Conservation (phyloP, 176 grass and related monocot genomes). For the Typha latifolia region DNA sequence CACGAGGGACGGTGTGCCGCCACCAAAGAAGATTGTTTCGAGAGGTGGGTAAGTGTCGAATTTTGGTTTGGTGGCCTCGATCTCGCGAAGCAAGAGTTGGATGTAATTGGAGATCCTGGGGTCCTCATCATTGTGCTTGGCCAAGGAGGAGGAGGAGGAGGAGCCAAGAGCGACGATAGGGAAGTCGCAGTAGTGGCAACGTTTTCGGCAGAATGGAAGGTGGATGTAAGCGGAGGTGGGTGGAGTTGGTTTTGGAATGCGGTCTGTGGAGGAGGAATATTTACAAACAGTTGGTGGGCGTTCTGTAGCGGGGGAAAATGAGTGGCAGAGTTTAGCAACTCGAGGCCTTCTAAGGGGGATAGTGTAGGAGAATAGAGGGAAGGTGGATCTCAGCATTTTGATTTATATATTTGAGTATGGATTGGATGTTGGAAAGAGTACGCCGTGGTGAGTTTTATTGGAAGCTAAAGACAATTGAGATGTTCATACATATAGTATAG, state of each 20-base stretch:
- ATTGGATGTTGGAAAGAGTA: not conserved
- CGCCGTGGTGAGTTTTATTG: not conserved
- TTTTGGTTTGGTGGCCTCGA: slow-evolving; percentile 33
- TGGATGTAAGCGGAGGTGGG: slow-evolving; percentile 70
- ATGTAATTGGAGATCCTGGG: slow-evolving; percentile 69
- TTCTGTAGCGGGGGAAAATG: not conserved
- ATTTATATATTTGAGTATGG: no score
- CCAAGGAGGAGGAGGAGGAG: not conserved
- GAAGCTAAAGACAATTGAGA: not conserved
- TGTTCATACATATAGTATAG: no score
- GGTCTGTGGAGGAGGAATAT: slow-evolving; percentile 32
- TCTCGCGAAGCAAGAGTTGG: slow-evolving; percentile 63
- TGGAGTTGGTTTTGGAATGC: not conserved
- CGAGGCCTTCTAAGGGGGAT: slow-evolving; percentile 1
- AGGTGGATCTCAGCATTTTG: slow-evolving; percentile 41
- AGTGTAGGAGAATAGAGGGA: slow-evolving; percentile 32
- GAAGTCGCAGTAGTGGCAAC: slow-evolving; percentile 92
- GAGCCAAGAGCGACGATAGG: slow-evolving; percentile 75
- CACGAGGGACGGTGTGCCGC: slow-evolving; percentile 77
- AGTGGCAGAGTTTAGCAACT: not conserved
- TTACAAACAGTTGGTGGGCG: slow-evolving; percentile 49
- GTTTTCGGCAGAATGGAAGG: slow-evolving; percentile 82
- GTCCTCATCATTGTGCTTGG: slow-evolving; percentile 31
- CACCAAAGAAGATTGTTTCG: slow-evolving; percentile 74
- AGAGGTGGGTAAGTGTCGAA: slow-evolving; percentile 39